Conservation (phyloP, 495 filamentous ascomycete genomes). For the Penicillium pulvis region DNA sequence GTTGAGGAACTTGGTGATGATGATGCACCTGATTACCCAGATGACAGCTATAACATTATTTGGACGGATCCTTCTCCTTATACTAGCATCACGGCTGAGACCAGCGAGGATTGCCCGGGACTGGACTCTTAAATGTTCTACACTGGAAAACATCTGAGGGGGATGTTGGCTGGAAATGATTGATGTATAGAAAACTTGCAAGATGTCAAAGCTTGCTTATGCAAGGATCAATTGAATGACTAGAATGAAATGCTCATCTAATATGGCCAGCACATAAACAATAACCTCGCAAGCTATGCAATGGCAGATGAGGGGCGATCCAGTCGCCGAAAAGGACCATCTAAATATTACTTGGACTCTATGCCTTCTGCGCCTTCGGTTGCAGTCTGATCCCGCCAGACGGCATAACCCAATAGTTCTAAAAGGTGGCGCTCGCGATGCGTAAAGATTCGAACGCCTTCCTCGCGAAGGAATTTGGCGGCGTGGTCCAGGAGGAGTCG, state of each 20-base stretch:
- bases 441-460: conserved; percentile 32
- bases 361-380: background rate
- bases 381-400: conserved; percentile 38
- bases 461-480: conserved; percentile 29
- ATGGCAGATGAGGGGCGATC: background rate
- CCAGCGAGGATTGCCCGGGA: conserved; percentile 27
- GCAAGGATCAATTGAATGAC: background rate
- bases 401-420: conserved; percentile 40
- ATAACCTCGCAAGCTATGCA: conserved; percentile 3
- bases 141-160: background rate
- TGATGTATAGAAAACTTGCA: background rate
- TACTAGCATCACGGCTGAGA: conserved; percentile 15
- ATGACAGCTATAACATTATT: conserved; percentile 35
- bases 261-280: conserved; percentile 8
- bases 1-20: conserved; percentile 45
- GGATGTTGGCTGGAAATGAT: too few relatives aligned
- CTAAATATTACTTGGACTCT: conserved; percentile 8
- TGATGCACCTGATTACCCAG: conserved; percentile 37
- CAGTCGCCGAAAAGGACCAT: conserved; percentile 4
- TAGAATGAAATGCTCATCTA: background rate
- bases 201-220: background rate
- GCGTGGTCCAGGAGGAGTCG: conserved; percentile 28
- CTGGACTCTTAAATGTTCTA: conserved; percentile 13
- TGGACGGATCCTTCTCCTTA: conserved; percentile 34
- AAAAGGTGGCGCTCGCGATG: conserved; percentile 48